Evolutionary conservation across 108 stramenopile species (phyloP), one percentile per base, ranked within the genome.

Genomic region (Cyclotella choctawhatcheeana): DNA sequence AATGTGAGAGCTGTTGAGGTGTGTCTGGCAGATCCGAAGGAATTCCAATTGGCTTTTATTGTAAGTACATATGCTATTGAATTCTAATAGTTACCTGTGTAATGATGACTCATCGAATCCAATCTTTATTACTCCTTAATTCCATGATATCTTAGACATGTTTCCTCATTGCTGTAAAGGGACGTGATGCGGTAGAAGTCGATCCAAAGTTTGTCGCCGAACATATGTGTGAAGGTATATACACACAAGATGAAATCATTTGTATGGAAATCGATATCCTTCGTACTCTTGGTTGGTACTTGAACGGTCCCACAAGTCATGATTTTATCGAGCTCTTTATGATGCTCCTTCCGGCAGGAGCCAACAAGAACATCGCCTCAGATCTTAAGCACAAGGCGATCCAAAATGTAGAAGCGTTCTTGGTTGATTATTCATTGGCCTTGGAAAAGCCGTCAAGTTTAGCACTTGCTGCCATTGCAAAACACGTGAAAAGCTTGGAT

Each of bases 11-110:
- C 18, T 4, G 17, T 48, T 10, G 47, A 48, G 47, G 47, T n/a
- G 47, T 48, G 47, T n/a, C 47, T 48, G 18, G 47, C 4, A 10
- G 4, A 8, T n/a, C 47, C 12, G 17, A 48, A n/a, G n/a, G 47
- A 48, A n/a, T 48, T 48, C 4, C 47, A 48, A n/a, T 48, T 48
- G 47, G 47, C 47, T 4, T 48, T 17, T 48, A n/a, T 48, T n/a
- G 47, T 48, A n/a, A 48, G 47, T 48, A n/a, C 16, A n/a, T n/a
- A n/a, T n/a, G n/a, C n/a, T n/a, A n/a, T n/a, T n/a, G n/a, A n/a
- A n/a, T n/a, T n/a, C n/a, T n/a, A n/a, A n/a, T n/a, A n/a, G n/a
- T n/a, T n/a, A n/a, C n/a, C n/a, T n/a, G n/a, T n/a, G n/a, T n/a
- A n/a, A n/a, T 10, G 37, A 6, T 40, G 37, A 10, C 37, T 40